These are phyloP conservation scores for Cytospora piceicola DNA, from an alignment of 2,329 filamentous ascomycete genomes.

Conservation along the genomic window DNA sequence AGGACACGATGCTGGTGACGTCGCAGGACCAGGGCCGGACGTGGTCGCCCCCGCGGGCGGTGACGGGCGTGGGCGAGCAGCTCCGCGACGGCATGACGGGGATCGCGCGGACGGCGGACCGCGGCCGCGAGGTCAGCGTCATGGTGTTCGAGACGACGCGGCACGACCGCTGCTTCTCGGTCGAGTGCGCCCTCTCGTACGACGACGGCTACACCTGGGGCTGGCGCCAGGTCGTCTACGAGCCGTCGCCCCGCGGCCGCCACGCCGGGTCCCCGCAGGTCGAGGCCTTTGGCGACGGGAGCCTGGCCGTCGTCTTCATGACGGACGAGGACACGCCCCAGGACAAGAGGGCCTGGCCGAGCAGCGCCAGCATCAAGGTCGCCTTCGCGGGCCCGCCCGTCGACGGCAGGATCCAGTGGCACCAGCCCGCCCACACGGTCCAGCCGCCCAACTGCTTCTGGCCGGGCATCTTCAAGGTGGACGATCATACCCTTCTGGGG, in stretches of 20 bases:
- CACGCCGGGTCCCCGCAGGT: conserved; percentile 53
- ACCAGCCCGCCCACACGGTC: conserved; percentile 15
- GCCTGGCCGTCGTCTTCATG: conserved; percentile 50
- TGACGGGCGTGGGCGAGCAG: conserved; percentile 42
- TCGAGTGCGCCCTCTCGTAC: conserved; percentile 51
- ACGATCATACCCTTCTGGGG: conserved; percentile 20
- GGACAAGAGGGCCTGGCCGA: conserved; percentile 42
- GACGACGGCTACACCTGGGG: conserved; percentile 48
- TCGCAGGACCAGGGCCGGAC: conserved; percentile 48
- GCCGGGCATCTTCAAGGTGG: conserved; percentile 26
- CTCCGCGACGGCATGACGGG: conserved; percentile 51
- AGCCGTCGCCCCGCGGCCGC: conserved; percentile 37
- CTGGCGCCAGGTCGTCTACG: conserved; percentile 46
- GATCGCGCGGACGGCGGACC: conserved; percentile 42
- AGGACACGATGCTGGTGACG: conserved; percentile 53
- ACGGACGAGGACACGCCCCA: conserved; percentile 46
- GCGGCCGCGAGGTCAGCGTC: conserved; percentile 43
- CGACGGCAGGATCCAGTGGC: conserved; percentile 29
- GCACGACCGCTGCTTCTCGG: conserved; percentile 42
- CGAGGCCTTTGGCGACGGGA: conserved; percentile 44
- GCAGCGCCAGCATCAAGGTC: conserved; percentile 46
- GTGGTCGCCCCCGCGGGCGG: conserved; percentile 46
- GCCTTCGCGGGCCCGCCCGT: conserved; percentile 37
- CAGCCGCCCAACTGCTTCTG: conserved; percentile 21
- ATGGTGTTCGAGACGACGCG: conserved; percentile 53